Conservation (phyloP, 139 green algal genomes). For the Zygnema cylindricum region DNA sequence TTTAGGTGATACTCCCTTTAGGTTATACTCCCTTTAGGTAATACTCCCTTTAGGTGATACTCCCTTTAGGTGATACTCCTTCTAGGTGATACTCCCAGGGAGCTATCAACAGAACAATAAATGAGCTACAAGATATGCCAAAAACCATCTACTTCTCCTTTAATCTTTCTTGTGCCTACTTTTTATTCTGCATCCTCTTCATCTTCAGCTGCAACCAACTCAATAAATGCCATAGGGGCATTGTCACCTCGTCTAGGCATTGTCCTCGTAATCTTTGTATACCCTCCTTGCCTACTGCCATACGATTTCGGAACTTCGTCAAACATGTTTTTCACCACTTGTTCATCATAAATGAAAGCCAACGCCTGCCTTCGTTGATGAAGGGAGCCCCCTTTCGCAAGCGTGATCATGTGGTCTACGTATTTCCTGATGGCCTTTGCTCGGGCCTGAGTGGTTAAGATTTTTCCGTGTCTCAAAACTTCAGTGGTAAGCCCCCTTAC, state of each 20-base stretch:
- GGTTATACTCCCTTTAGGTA: too few species aligned
- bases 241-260: constrained; percentile 81
- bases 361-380: constrained; percentile 77
- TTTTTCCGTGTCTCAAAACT: constrained; percentile 89
- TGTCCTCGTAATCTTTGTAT: constrained; percentile 81
- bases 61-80: too few species aligned
- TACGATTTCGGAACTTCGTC: constrained; percentile 83
- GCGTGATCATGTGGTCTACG: constrained; percentile 98
- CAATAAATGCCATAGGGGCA: constrained; percentile 93
- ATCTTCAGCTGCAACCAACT: constrained; percentile 78
- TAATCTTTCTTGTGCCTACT: too few species aligned
- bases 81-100: too few species aligned
- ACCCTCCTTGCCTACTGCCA: constrained; percentile 85
- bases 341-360: constrained; percentile 90
- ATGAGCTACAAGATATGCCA: too few species aligned
- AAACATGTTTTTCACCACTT: constrained; percentile 91
- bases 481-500: constrained; percentile 91
- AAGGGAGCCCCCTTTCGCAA: constrained; percentile 90
- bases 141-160: too few species aligned
- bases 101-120: too few species aligned
- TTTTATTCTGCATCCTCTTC: neutral
- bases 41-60: too few species aligned
- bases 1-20: too few species aligned
- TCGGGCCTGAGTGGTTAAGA: constrained; percentile 89
- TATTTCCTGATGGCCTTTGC: constrained; percentile 93